These are phyloP conservation scores for Hyaloscypha finlandica DNA, from an alignment of 495 filamentous ascomycete species.

Conservation along the genomic window DNA sequence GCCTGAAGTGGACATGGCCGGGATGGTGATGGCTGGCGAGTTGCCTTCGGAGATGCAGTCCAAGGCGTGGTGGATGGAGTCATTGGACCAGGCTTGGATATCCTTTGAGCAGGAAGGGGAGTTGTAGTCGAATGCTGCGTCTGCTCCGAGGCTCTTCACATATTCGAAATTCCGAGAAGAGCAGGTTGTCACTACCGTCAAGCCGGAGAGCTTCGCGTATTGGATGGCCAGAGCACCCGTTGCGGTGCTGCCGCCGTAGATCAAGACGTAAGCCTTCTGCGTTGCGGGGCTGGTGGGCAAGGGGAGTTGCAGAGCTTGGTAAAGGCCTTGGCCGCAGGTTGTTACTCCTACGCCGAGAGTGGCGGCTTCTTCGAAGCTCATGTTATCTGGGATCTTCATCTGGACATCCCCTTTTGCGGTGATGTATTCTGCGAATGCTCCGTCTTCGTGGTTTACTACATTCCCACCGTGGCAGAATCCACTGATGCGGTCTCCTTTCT, in stretches of 20 bases:
- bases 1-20: constrained; percentile 18
- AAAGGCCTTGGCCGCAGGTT: constrained; percentile 55
- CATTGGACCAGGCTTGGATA: constrained; percentile 40
- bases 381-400: constrained; percentile 48
- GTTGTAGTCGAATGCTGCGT: constrained; percentile 59
- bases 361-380: constrained; percentile 48
- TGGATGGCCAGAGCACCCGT: constrained; percentile 65
- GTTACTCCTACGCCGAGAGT: constrained; percentile 59
- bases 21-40: constrained; percentile 15
- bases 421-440: constrained; percentile 40
- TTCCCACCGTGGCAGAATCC: constrained; percentile 30
- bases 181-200: constrained; percentile 57
- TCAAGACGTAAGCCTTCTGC: constrained; percentile 18
- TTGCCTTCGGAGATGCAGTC: constrained; percentile 28
- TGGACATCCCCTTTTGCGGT: constrained; percentile 40
- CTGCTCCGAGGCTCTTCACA: constrained; percentile 39
- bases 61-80: constrained; percentile 37
- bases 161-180: constrained; percentile 47
- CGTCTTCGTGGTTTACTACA: constrained; percentile 24
- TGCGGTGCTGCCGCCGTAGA: constrained; percentile 60
- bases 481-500: constrained; percentile 29
- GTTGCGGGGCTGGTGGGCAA: constrained; percentile 30
- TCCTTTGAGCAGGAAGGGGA: constrained; percentile 34
- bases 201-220: constrained; percentile 58
- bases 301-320: constrained; percentile 44